phyloP scores from a whole-genome alignment of 1,139 yeast genomes.

The Magnusiomyces ingens region DNA sequence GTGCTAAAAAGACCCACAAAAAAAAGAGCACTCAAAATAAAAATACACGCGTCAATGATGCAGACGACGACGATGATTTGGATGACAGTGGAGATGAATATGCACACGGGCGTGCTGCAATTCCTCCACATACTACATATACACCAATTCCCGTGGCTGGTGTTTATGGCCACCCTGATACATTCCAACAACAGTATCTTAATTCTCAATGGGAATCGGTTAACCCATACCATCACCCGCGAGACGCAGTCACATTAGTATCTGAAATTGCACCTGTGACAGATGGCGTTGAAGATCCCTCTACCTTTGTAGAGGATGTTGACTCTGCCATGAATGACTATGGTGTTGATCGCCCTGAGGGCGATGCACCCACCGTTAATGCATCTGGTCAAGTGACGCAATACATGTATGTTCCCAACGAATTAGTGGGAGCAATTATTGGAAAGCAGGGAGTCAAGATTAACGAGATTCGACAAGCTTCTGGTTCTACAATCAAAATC shows the following conservation, averaged over 20 bases:
- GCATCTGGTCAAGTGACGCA: constrained; percentile 19
- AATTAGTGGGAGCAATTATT: constrained; percentile 75
- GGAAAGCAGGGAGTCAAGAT: constrained; percentile 78
- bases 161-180: constrained; percentile 26
- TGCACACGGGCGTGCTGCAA: constrained; percentile 23
- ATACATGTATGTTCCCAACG: constrained; percentile 58
- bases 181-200: constrained; percentile 23
- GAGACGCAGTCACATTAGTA: neutral
- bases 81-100: constrained; percentile 3
- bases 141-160: constrained; percentile 23
- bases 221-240: constrained; percentile 19
- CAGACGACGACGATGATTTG: neutral
- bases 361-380: constrained; percentile 18
- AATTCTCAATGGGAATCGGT: constrained; percentile 20
- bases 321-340: constrained; percentile 9
- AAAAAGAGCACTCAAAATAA: neutral
- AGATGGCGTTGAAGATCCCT: neutral
- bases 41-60: neutral
- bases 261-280: neutral
- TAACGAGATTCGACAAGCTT: constrained; percentile 67
- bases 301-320: constrained; percentile 6
- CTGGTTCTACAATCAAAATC: constrained; percentile 57
- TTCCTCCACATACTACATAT: constrained; percentile 14
- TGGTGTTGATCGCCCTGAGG: constrained; percentile 21
- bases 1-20: neutral